Evolutionary conservation across 2,329 filamentous ascomycete genomes (phyloP).

Genomic region (Colletotrichum spaethianum): DNA sequence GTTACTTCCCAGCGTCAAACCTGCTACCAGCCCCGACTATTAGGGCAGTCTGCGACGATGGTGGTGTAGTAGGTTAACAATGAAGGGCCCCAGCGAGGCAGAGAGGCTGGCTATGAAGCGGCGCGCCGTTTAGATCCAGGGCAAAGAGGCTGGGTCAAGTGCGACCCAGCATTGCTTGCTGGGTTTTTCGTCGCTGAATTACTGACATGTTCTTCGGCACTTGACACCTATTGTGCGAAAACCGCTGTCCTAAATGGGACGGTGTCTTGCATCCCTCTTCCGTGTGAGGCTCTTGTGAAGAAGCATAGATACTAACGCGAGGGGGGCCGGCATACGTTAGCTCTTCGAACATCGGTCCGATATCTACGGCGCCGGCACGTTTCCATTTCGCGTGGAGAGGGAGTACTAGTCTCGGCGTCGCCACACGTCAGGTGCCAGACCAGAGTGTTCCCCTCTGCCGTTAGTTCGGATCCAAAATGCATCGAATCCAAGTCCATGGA

Average conservation of each 20-base stretch:
- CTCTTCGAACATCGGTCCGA: slow-evolving; percentile 20
- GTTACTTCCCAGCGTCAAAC: background rate
- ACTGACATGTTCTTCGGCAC: background rate
- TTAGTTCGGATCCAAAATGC: background rate
- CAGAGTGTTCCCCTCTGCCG: background rate
- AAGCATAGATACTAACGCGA: background rate
- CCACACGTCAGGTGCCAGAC: slow-evolving; percentile 18
- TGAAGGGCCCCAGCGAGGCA: background rate
- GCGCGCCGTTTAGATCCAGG: background rate
- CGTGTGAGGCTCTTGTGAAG: slow-evolving; percentile 1
- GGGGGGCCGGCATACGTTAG: background rate
- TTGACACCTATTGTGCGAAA: background rate
- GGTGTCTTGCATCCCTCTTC: background rate
- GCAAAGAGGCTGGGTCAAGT: background rate
- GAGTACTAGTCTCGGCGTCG: slow-evolving; percentile 6
- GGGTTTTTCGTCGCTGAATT: too few species aligned
- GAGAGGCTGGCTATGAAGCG: background rate
- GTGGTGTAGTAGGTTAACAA: background rate
- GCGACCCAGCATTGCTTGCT: background rate
- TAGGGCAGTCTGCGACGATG: background rate
- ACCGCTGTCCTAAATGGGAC: background rate
- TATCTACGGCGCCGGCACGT: background rate
- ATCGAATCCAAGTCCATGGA: background rate
- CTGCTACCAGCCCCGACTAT: background rate
- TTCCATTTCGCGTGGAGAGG: slow-evolving; percentile 5